Percentiles rank a stretch among this genome's conserved stretches.
These are phyloP conservation scores for Trichodelitschia bisporula DNA, from an alignment of 495 filamentous ascomycete genomes.

Conservation along the genomic window DNA sequence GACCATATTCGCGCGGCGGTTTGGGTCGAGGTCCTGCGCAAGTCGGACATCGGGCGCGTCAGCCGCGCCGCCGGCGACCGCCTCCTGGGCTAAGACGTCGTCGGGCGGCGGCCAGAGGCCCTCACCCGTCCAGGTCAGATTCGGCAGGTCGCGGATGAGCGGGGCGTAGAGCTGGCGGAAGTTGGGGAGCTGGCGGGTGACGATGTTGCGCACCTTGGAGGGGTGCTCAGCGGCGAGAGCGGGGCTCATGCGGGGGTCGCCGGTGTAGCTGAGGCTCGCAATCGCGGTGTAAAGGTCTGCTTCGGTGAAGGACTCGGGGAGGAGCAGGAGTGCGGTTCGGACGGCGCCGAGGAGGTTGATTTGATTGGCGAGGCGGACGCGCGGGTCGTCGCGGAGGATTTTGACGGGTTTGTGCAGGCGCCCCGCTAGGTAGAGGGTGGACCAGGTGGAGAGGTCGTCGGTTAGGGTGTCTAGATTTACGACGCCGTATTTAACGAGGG, in stretches of 20 bases:
- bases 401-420: conserved; percentile 94
- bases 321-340: conserved; percentile 64
- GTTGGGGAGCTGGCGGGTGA: conserved; percentile 67
- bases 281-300: conserved; percentile 73
- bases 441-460: conserved; percentile 65
- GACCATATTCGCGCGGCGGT: conserved; percentile 86
- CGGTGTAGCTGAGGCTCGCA: conserved; percentile 74
- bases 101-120: too few species aligned
- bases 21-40: conserved; percentile 72
- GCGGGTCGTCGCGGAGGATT: conserved; percentile 80
- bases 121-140: conserved; percentile 29
- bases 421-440: conserved; percentile 80
- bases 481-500: conserved; percentile 90
- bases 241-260: conserved; percentile 82
- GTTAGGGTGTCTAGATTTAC: conserved; percentile 80
- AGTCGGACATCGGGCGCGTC: conserved; percentile 30
- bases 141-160: conserved; percentile 70
- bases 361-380: conserved; percentile 79
- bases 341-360: conserved; percentile 81
- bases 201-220: conserved; percentile 84
- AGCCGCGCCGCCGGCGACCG: too few species aligned
- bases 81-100: too few species aligned
- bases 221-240: conserved; percentile 72
- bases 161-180: conserved; percentile 80
- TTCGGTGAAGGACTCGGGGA: conserved; percentile 68